These are phyloP conservation scores for Larix kaempferi DNA, from an alignment of 75 land plant species.

Conservation along the genomic window DNA sequence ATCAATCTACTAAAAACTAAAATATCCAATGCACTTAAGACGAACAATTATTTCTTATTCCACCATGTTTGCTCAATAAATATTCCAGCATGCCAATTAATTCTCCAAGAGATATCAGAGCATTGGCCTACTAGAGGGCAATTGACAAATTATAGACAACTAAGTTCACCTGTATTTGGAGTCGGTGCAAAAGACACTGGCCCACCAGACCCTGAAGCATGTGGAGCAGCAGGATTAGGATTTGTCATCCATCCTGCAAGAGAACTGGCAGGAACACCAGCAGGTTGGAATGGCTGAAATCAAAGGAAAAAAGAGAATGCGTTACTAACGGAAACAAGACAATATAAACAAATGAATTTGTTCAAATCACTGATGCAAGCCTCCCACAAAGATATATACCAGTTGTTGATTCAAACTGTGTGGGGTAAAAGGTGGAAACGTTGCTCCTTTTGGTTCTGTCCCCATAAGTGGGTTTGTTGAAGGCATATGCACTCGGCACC, in stretches of 20 bases:
- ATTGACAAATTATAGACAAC: neutral
- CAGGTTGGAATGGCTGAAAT: slow-evolving; percentile 73
- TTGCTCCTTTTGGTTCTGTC: slow-evolving; percentile 57
- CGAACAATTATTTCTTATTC: neutral
- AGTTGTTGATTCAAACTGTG: slow-evolving; percentile 45
- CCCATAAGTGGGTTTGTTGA: slow-evolving; percentile 67
- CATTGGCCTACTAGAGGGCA: neutral
- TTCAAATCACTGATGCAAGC: no score
- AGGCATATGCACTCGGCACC: slow-evolving; percentile 68
- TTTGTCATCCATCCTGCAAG: slow-evolving; percentile 92
- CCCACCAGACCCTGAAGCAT: slow-evolving; percentile 61
- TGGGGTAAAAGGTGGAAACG: slow-evolving; percentile 70
- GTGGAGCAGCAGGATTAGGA: slow-evolving; percentile 61
- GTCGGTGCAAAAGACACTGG: slow-evolving; percentile 60
- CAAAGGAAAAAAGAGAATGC: slow-evolving; percentile 2
- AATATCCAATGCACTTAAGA: neutral
- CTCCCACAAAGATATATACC: neutral
- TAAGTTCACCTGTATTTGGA: slow-evolving; percentile 55
- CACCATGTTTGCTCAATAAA: neutral
- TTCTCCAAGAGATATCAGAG: neutral
- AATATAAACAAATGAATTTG: neutral
- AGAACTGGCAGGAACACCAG: slow-evolving; percentile 66
- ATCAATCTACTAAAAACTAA: neutral
- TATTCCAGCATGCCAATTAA: no score
- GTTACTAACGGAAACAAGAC: no score